Base-by-base conservation (phyloP, 306 rosid genomes). In the Vicia sativa region DNA sequence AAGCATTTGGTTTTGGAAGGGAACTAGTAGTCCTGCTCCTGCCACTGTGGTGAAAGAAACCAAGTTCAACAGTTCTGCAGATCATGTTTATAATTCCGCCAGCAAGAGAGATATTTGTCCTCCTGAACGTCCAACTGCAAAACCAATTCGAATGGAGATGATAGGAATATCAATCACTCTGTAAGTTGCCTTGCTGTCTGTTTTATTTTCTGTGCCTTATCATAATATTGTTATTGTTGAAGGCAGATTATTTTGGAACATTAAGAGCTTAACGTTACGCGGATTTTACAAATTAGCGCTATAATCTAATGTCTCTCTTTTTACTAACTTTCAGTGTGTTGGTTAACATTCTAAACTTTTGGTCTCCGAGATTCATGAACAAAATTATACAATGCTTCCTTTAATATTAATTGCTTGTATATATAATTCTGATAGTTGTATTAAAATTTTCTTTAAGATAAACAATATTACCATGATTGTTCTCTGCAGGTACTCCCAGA, bases 1-100 rank as follows among this genome's bases (percentile, higher is more conserved):
- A 87, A 78, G 96, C 99, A 48, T 88, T 95, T 77, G 83, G 91
- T 54, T 95, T 95, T 88, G 97, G 88, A 73, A 90, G 85, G 89
- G 86, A 65, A 70, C 79, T 71, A 84, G 53, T 79, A 37, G 13
- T 66, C 74, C 91, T n/a, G n/a, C n/a, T n/a, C n/a, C n/a, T 42
- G 62, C 91, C 65, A 62, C 78, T 66, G 53, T 62, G 76, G 78
- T 69, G 55, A 95, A 95, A 82, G 97, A 95, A 66, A 69, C 75
- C 68, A 87, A 84, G 79, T 65, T 84, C 67, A 89, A 62, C 82
- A 74, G 72, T 78, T 81, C 86, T 73, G 79, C 71, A 31, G 97
- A 95, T 74, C 91, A 82, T 58, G 82, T 70, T 77, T 90, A 85
- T 77, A 71, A 61, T 57, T 72, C 85, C 74, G 48, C 79, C 63